Percentiles rank a stretch among this genome's conserved stretches.
Conservation (phyloP, 1,284 basidiomycete species). For the Papiliotrema fonsecae region DNA sequence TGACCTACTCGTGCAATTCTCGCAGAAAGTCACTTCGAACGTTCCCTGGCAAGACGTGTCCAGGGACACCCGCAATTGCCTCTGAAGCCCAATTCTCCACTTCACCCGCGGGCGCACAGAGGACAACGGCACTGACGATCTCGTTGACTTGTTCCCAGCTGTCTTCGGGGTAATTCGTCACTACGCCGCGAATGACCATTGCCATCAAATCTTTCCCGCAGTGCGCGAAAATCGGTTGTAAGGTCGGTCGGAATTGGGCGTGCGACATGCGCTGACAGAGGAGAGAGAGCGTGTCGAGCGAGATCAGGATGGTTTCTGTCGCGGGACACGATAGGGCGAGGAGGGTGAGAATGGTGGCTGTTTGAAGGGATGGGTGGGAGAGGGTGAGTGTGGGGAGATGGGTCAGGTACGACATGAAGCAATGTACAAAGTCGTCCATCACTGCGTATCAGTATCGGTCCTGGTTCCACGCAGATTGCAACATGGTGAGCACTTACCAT, state of each 20-base stretch:
- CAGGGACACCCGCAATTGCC: slow-evolving; percentile 66
- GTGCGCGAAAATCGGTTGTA: slow-evolving; percentile 64
- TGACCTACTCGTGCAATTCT: slow-evolving; percentile 65
- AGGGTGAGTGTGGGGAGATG: slow-evolving; percentile 71
- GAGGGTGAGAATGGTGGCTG: slow-evolving; percentile 69
- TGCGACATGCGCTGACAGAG: slow-evolving; percentile 57
- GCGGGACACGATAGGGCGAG: slow-evolving; percentile 73
- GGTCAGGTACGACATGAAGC: slow-evolving; percentile 66
- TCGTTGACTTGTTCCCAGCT: slow-evolving; percentile 67
- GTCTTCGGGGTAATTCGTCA: slow-evolving; percentile 85
- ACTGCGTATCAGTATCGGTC: slow-evolving; percentile 54
- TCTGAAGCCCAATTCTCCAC: slow-evolving; percentile 67
- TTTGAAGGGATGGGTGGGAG: slow-evolving; percentile 66
- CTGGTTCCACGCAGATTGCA: too few relatives aligned
- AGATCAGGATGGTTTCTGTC: slow-evolving; percentile 70
- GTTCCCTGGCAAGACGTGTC: slow-evolving; percentile 58
- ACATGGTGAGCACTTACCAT: slow-evolving; percentile 55
- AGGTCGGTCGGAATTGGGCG: slow-evolving; percentile 52
- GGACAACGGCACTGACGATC: slow-evolving; percentile 67
- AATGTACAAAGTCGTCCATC: slow-evolving; percentile 89
- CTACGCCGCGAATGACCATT: slow-evolving; percentile 69
- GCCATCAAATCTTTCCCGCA: slow-evolving; percentile 71
- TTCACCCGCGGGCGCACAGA: slow-evolving; percentile 59
- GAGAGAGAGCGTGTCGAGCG: slow-evolving; percentile 75
- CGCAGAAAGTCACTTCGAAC: slow-evolving; percentile 71